Evolutionary conservation across 768 basidiomycete genomes (phyloP).

Genomic region (Russula sp.): DNA sequence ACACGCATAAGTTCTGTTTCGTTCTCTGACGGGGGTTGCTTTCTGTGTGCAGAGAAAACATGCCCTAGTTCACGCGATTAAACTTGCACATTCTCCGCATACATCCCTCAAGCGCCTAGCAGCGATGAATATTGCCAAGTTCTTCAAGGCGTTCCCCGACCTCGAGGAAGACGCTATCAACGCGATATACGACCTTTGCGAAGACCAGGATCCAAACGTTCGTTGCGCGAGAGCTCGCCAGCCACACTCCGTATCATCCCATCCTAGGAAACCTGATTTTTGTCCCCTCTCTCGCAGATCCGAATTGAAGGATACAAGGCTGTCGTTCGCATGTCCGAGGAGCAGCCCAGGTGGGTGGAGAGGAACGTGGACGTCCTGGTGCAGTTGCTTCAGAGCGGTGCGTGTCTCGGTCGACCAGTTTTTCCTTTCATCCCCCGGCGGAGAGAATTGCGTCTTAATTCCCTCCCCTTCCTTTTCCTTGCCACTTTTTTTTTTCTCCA

Average conservation of each 20-base stretch:
- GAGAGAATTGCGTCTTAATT: not conserved
- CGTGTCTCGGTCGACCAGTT: slow-evolving; percentile 24
- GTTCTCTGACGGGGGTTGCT: not conserved
- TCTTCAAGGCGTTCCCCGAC: slow-evolving; percentile 63
- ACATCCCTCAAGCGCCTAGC: slow-evolving; percentile 49
- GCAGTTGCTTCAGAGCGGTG: slow-evolving; percentile 71
- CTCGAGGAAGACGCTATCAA: slow-evolving; percentile 72
- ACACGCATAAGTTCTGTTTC: not conserved
- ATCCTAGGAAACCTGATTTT: not conserved
- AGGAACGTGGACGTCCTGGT: slow-evolving; percentile 70
- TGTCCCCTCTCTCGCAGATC: slow-evolving; percentile 38
- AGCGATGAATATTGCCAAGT: slow-evolving; percentile 48
- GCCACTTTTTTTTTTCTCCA: slow-evolving; percentile 24
- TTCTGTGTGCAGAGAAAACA: slow-evolving; percentile 40
- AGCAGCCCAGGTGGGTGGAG: slow-evolving; percentile 54
- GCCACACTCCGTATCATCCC: not conserved
- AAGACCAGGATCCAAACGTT: slow-evolving; percentile 55
- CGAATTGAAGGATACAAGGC: slow-evolving; percentile 64
- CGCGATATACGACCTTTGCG: slow-evolving; percentile 73
- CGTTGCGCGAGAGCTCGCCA: slow-evolving; percentile 11
- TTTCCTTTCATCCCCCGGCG: too few relatives aligned
- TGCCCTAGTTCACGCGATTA: slow-evolving; percentile 48
- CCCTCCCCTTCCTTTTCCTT: not conserved
- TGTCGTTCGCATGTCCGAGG: slow-evolving; percentile 45
- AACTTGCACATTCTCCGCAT: slow-evolving; percentile 44